Percentiles rank a stretch among this genome's conserved stretches.
Conservation (phyloP, 768 basidiomycete genomes). For the Pisolithus microcarpus region DNA sequence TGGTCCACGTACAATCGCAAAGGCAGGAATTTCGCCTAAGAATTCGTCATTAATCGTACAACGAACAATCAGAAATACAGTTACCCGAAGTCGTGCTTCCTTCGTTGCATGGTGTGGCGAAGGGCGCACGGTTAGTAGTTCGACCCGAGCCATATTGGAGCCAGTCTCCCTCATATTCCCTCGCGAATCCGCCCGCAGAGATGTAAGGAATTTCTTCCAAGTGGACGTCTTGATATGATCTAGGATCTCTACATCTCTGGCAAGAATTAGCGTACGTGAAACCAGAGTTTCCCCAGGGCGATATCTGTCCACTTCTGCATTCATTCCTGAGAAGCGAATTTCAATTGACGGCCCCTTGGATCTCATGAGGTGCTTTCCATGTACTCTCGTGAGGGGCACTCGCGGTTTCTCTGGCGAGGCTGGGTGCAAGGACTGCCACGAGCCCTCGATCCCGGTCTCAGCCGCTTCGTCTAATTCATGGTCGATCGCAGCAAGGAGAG, state of each 20-base stretch:
- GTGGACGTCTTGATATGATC: conserved; percentile 98
- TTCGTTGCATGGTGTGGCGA: conserved; percentile 58
- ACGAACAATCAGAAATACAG: conserved; percentile 2
- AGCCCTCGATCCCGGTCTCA: conserved; percentile 73
- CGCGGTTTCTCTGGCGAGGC: conserved; percentile 37
- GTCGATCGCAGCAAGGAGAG: conserved; percentile 86
- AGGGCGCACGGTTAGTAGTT: conserved; percentile 69
- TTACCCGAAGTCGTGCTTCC: conserved; percentile 67
- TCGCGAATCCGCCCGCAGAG: conserved; percentile 72
- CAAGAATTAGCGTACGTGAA: conserved; percentile 58
- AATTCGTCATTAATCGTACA: not conserved
- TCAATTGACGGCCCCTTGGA: conserved; percentile 81
- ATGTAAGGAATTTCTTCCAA: conserved; percentile 95
- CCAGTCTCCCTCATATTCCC: conserved; percentile 88
- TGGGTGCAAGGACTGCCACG: conserved; percentile 83
- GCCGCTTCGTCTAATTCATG: conserved; percentile 74
- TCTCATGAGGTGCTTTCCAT: conserved; percentile 58
- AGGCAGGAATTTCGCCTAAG: conserved; percentile 82
- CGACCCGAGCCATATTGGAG: conserved; percentile 89
- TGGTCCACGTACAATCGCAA: conserved; percentile 93
- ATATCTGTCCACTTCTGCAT: conserved; percentile 64
- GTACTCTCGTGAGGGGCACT: conserved; percentile 31
- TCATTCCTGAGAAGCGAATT: conserved; percentile 59
- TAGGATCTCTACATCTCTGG: conserved; percentile 78
- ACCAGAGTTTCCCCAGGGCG: conserved; percentile 47